phyloP scores from a whole-genome alignment of 257 asterid species.

The Sherardia arvensis region DNA sequence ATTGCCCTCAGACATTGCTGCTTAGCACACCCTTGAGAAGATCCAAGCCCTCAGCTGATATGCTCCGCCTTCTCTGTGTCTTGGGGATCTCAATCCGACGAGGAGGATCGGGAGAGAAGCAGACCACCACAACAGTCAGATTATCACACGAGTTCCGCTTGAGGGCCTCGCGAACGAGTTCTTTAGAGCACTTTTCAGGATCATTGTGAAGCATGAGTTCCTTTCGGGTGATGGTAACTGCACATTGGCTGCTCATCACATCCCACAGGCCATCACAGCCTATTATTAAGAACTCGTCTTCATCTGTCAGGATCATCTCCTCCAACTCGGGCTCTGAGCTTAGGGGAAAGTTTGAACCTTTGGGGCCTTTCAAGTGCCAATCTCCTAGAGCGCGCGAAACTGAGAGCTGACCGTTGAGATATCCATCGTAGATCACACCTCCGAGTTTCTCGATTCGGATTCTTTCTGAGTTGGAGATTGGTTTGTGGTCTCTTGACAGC shows the following conservation, averaged over 20 bases:
- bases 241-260: constrained; percentile 86
- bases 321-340: constrained; percentile 77
- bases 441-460: constrained; percentile 69
- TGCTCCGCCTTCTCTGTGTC: constrained; percentile 34
- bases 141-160: constrained; percentile 37
- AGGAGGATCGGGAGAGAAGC: constrained; percentile 40
- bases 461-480: constrained; percentile 59
- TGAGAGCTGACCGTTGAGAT: constrained; percentile 81
- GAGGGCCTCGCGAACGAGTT: constrained; percentile 48
- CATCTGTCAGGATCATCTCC: constrained; percentile 53
- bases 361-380: constrained; percentile 87
- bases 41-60: constrained; percentile 45
- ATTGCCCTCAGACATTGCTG: constrained; percentile 17
- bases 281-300: constrained; percentile 77
- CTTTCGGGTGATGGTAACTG: constrained; percentile 73
- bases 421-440: constrained; percentile 72
- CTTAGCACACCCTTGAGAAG: constrained; percentile 35
- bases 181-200: constrained; percentile 57
- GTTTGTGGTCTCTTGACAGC: constrained; percentile 78
- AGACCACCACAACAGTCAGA: constrained; percentile 27
- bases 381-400: constrained; percentile 88
- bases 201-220: constrained; percentile 76
- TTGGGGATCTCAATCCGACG: constrained; percentile 32
- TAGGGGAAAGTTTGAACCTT: constrained; percentile 51
- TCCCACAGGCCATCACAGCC: constrained; percentile 95